These are phyloP conservation scores for Trichoderma erinaceum DNA, from an alignment of 495 filamentous ascomycete species.

Conservation along the genomic window DNA sequence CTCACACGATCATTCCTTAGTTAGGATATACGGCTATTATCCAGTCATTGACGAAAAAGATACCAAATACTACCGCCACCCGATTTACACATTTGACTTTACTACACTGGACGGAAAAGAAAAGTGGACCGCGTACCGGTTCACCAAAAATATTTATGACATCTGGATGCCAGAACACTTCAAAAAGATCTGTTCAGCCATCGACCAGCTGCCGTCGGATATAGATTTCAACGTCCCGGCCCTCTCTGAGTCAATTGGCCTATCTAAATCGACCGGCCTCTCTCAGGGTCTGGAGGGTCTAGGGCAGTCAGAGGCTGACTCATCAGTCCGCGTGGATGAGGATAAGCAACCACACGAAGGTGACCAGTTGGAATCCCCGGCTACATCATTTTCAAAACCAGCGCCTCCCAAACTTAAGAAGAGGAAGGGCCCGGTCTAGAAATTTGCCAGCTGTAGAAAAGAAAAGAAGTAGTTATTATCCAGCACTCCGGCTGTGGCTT, in stretches of 20 bases:
- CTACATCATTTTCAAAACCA: no score
- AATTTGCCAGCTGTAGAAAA: no score
- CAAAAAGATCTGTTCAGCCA: conserved; percentile 36
- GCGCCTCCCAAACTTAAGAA: no score
- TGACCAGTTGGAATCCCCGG: no score
- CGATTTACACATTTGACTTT: conserved; percentile 6
- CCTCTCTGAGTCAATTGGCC: background rate
- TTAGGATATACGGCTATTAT: conserved; percentile 36
- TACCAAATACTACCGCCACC: conserved; percentile 30
- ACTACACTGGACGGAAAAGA: conserved; percentile 17
- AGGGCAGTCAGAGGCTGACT: no score
- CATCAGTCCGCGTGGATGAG: no score
- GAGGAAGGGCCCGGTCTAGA: no score
- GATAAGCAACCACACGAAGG: no score
- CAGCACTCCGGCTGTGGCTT: no score
- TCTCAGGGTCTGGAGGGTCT: no score
- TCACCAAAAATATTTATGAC: conserved; percentile 37
- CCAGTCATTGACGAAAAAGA: conserved; percentile 27
- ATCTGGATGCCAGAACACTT: conserved; percentile 36
- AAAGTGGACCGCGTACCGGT: conserved; percentile 23
- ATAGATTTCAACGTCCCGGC: background rate
- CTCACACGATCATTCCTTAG: conserved; percentile 34
- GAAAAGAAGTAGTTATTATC: no score
- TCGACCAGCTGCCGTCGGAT: conserved; percentile 30
- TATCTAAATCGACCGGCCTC: no score